A percentile compares a stretch with the other conserved stretches of the same genome.
Evolutionary conservation across 2,329 filamentous ascomycete genomes (phyloP).

Genomic region (Rutstroemia sp.): DNA sequence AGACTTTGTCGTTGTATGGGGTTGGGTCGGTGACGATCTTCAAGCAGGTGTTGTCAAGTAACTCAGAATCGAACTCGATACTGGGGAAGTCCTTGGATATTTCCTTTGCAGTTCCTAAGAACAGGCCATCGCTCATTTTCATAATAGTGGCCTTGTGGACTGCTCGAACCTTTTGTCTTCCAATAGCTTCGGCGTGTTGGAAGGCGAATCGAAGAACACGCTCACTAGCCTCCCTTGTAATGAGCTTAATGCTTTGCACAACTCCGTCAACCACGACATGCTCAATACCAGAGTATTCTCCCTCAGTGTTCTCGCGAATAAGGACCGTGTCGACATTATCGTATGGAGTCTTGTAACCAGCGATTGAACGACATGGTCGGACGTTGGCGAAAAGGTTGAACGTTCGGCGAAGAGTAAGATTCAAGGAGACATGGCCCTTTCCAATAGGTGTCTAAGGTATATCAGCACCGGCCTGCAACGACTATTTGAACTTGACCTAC

Average conservation of each 20-base stretch:
- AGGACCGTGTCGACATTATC: constrained; percentile 94
- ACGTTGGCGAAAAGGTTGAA: constrained; percentile 99
- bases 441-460: constrained; percentile 73
- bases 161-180: constrained; percentile 92
- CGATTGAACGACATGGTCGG: constrained; percentile 93
- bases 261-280: constrained; percentile 97
- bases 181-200: constrained; percentile 91
- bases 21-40: constrained; percentile 96
- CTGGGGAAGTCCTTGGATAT: constrained; percentile 92
- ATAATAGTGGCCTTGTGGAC: constrained; percentile 99
- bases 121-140: constrained; percentile 99
- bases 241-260: constrained; percentile 99
- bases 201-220: constrained; percentile 95
- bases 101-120: constrained; percentile 78
- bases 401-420: constrained; percentile 94
- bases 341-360: constrained; percentile 97
- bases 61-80: constrained; percentile 94
- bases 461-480: constrained; percentile 11
- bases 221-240: constrained; percentile 90
- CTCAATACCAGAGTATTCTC: constrained; percentile 98
- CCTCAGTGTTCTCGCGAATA: constrained; percentile 99
- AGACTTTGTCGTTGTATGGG: constrained; percentile 98
- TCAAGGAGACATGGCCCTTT: constrained; percentile 98
- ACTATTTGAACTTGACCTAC: constrained; percentile 42
- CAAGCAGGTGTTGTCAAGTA: constrained; percentile 98